These are phyloP conservation scores for Thuidium tamariscinum DNA, from an alignment of 225 moss, liverwort and hornwort genomes.

Conservation along the genomic window DNA sequence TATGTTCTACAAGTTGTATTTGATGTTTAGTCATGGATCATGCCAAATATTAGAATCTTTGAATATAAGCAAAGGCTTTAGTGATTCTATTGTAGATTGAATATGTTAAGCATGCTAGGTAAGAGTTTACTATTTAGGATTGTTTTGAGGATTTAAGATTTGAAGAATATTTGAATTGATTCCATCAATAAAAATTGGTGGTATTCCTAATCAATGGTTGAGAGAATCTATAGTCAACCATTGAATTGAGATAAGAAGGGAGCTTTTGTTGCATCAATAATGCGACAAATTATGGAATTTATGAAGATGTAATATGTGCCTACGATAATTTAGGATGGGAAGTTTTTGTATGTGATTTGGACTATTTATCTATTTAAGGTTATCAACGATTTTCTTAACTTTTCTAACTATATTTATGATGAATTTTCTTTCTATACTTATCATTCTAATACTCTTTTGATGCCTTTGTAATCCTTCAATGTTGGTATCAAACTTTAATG, in stretches of 20 bases:
- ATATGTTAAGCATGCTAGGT: fast-evolving
- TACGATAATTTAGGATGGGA: fast-evolving
- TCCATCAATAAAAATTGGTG: fast-evolving
- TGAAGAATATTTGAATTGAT: background rate
- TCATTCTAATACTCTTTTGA: background rate
- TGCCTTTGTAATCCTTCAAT: background rate
- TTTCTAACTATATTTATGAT: background rate
- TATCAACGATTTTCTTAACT: background rate
- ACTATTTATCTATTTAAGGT: background rate
- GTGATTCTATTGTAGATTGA: background rate
- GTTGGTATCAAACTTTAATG: background rate
- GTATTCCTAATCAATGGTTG: background rate
- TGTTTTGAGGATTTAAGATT: too few relatives aligned
- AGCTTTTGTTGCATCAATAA: background rate
- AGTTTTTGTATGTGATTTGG: background rate
- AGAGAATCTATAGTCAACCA: fast-evolving
- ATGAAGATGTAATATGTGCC: fast-evolving
- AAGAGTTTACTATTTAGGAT: background rate
- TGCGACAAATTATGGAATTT: background rate
- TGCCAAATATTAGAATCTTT: background rate
- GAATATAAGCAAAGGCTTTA: fast-evolving
- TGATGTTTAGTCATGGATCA: fast-evolving
- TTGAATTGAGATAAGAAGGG: fast-evolving
- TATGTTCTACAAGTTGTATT: background rate
- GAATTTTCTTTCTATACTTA: too few relatives aligned